These are phyloP conservation scores for Colletotrichum destructivum DNA, from an alignment of 2,329 filamentous ascomycete genomes.

Conservation along the genomic window DNA sequence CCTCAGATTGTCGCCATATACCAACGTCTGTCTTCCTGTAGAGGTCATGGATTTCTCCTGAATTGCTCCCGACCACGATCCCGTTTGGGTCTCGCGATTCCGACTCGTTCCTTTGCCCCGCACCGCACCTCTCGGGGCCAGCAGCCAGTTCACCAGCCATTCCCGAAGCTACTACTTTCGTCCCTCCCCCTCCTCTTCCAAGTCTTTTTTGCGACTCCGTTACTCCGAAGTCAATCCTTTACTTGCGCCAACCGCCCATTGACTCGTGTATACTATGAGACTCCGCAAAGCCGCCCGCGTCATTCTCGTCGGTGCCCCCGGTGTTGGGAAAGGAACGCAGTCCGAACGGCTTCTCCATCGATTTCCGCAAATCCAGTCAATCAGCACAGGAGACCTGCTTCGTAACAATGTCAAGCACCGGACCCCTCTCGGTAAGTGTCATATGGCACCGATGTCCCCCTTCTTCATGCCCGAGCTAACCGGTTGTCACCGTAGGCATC, in stretches of 20 bases:
- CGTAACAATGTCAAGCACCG: slow-evolving; percentile 92
- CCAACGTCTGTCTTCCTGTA: slow-evolving; percentile 20
- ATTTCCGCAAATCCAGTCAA: slow-evolving; percentile 90
- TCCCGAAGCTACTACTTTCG: slow-evolving; percentile 23
- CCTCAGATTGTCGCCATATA: slow-evolving; percentile 20
- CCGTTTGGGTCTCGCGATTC: slow-evolving; percentile 40
- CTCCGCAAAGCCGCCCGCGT: slow-evolving; percentile 88
- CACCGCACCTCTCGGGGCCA: slow-evolving; percentile 35
- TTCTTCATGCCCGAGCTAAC: slow-evolving; percentile 20
- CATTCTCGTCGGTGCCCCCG: slow-evolving; percentile 95
- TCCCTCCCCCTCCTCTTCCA: not conserved
- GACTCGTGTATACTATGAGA: slow-evolving; percentile 63
- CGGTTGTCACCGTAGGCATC: slow-evolving; percentile 72
- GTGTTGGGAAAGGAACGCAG: slow-evolving; percentile 97
- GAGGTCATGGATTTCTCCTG: slow-evolving; percentile 38
- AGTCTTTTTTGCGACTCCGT: not conserved
- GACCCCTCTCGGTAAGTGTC: slow-evolving; percentile 82
- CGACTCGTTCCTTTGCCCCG: slow-evolving; percentile 37
- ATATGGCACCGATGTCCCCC: slow-evolving; percentile 7
- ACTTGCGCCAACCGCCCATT: slow-evolving; percentile 27
- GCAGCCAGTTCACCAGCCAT: slow-evolving; percentile 28
- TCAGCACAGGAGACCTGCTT: slow-evolving; percentile 94
- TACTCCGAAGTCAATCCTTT: slow-evolving; percentile 27
- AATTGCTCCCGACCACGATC: slow-evolving; percentile 34
- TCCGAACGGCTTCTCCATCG: slow-evolving; percentile 88